Evolutionary conservation across 768 basidiomycete species (phyloP).

Genomic region (Rhizopogon rudus): DNA sequence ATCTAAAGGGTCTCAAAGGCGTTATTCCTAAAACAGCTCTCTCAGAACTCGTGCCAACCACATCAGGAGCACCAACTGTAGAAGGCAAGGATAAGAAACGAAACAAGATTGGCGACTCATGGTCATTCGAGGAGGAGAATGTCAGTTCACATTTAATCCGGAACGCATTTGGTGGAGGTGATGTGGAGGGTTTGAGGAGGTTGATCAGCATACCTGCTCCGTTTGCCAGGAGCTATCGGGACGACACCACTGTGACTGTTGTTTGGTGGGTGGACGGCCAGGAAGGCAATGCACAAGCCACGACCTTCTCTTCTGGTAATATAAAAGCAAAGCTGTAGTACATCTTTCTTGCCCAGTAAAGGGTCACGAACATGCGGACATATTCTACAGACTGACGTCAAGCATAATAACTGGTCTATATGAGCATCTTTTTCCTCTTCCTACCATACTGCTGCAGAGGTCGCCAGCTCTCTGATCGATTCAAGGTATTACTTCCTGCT

Average conservation of each 20-base stretch:
- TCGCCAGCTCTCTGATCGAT: slow-evolving; percentile 14
- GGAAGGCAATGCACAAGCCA: slow-evolving; percentile 34
- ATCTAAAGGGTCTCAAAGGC: slow-evolving; percentile 69
- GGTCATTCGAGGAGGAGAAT: slow-evolving; percentile 80
- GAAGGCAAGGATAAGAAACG: slow-evolving; percentile 54
- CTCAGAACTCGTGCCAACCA: slow-evolving; percentile 49
- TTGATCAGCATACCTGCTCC: slow-evolving; percentile 82
- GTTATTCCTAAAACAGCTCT: slow-evolving; percentile 55
- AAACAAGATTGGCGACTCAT: slow-evolving; percentile 41
- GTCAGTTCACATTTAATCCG: slow-evolving; percentile 79
- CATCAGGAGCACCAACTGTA: slow-evolving; percentile 47
- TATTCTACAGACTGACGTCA: not conserved
- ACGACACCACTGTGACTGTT: slow-evolving; percentile 83
- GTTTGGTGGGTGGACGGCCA: slow-evolving; percentile 78
- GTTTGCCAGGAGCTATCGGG: slow-evolving; percentile 68
- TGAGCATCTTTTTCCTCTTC: slow-evolving; percentile 30
- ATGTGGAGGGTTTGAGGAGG: slow-evolving; percentile 51
- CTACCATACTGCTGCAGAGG: slow-evolving; percentile 23
- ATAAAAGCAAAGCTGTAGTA: slow-evolving; percentile 49
- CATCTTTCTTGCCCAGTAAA: not conserved
- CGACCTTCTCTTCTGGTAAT: slow-evolving; percentile 21
- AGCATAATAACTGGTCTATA: slow-evolving; percentile 22
- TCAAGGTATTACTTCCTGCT: slow-evolving; percentile 30
- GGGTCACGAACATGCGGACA: not conserved
- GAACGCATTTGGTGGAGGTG: slow-evolving; percentile 88